Percentiles rank a stretch among this genome's conserved stretches.
Evolutionary conservation across 768 basidiomycete genomes (phyloP).

Genomic region (Auricularia auricula-judae): DNA sequence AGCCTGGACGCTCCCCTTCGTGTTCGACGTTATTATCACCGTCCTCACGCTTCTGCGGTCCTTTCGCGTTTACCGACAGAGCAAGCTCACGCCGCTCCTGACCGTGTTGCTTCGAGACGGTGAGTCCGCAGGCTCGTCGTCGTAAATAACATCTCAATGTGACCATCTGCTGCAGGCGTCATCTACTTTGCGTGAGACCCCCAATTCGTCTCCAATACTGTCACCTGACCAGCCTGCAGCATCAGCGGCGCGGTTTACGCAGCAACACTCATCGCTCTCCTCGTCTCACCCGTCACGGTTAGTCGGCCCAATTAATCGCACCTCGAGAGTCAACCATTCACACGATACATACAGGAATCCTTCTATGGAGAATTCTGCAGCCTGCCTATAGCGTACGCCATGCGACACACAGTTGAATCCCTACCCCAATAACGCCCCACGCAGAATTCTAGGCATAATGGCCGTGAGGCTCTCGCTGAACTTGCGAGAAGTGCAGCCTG

Average conservation of each 20-base stretch:
- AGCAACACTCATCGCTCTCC: too few species aligned
- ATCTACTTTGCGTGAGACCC: background rate
- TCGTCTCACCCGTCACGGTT: too few species aligned
- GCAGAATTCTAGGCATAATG: background rate
- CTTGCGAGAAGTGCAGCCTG: background rate
- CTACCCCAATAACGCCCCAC: background rate
- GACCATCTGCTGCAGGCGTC: background rate
- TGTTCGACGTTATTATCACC: background rate
- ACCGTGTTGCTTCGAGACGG: background rate
- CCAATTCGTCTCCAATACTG: too few species aligned
- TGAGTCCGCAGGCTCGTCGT: background rate
- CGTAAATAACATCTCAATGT: background rate
- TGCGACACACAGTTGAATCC: background rate
- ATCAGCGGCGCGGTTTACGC: too few species aligned
- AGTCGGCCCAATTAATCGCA: too few species aligned
- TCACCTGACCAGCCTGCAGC: too few species aligned
- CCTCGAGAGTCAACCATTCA: too few species aligned
- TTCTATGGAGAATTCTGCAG: too few species aligned
- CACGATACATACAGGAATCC: too few species aligned
- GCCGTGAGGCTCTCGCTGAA: background rate
- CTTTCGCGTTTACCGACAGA: background rate
- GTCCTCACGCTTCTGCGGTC: background rate
- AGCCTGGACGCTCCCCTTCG: background rate
- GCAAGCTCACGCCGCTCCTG: background rate
- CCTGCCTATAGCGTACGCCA: background rate